Evolutionary conservation across 2,329 filamentous ascomycete genomes (phyloP), one percentile per base, ranked within the genome.

Genomic region (Trichoderma pleuroti): DNA sequence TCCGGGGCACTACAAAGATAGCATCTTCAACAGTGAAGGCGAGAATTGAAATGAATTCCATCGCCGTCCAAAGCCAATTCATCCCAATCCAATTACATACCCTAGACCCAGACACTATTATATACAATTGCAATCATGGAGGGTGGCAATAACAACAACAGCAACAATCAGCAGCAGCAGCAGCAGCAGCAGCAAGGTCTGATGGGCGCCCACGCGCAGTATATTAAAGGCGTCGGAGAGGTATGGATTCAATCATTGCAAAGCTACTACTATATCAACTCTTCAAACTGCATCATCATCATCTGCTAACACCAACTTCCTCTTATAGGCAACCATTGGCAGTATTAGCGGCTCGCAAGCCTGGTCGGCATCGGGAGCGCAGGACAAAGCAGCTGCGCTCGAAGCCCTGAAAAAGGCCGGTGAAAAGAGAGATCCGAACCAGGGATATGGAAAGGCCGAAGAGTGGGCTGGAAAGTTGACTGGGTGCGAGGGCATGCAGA

Each of bases 401-500:
- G 85, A 87, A 42, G 81, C 85, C 2, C 89, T 93, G 88, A 90
- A 90, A 80, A 81, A 83, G 10, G 90, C 88, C 1, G 82, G 84
- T 71, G 85, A 88, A 74, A 80, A 84, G 67, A 84, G 90, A 26
- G 87, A 92, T 74, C 77, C 85, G 1, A 76, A 78, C 7, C 81
- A 86, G 56, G 90, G 90, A 0, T 88, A 86, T 68, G 91, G 91
- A 42, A 88, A 86, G 75, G 83, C 84, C 3, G 91, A 93, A 78
- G 87, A 92, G 82, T 76, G 89, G 61, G 87, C 88, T 0, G 91
- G 91, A 7, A 87, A 86, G 76, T 80, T 86, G 0, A 85, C 88
- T 0, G 90, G 91, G 0, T 93, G 91, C 74, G 88, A 91, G 78
- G 91, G 91, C 0, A 92, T 93, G 91, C 82, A 87, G 79, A 84